Evolutionary conservation across 1,284 basidiomycete genomes (phyloP), one percentile per base, ranked within the genome.

Genomic region (Apiotrichum porosum): DNA sequence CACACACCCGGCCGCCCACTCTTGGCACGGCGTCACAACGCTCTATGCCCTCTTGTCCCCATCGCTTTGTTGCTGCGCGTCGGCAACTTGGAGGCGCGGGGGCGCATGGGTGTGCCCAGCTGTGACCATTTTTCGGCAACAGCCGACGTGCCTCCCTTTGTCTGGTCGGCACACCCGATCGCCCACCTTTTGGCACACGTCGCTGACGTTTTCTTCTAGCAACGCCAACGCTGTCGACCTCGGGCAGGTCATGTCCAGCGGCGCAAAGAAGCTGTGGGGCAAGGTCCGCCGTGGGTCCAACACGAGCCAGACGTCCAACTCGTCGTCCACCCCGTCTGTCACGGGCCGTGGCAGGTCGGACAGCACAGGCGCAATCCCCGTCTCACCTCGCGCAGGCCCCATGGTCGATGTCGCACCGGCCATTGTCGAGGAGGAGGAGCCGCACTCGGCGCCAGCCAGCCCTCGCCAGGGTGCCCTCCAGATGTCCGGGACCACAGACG

Each of bases 181-280:
- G n/a, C n/a, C n/a, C n/a, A n/a, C n/a, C n/a, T n/a, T n/a, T n/a
- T n/a, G n/a, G n/a, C n/a, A n/a, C n/a, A n/a, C n/a, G n/a, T n/a
- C 21, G 15, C 31, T 43, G 13, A 43, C 43, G 18, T 15, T 18
- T 18, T 3, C n/a, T 37, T 21, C 19, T 42, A 60, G 50, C 12
- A 31, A 43, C 9, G 36, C 48, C 24, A 56, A 65, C n/a, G 47
- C 61, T 1, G 60, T 69, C 17, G 71, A 73, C 45, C 42, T 73
- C 9, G 70, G 70, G 10, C 56, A 60, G 19, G 56, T 69, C 17
- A 58, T 65, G 12, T 62, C 58, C 39, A 51, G 56, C 9, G 60
- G 63, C n/a, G 68, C 64, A 14, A 67, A 64, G 43, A 63, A 61
- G 21, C 48, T 73, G 17, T 71, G 68, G 63, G 52, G 61, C 34